A percentile compares a stretch with the other conserved stretches of the same genome.
These are phyloP conservation scores for Coelastrella sp. DNA, from an alignment of 139 green algal species.

Conservation along the genomic window DNA sequence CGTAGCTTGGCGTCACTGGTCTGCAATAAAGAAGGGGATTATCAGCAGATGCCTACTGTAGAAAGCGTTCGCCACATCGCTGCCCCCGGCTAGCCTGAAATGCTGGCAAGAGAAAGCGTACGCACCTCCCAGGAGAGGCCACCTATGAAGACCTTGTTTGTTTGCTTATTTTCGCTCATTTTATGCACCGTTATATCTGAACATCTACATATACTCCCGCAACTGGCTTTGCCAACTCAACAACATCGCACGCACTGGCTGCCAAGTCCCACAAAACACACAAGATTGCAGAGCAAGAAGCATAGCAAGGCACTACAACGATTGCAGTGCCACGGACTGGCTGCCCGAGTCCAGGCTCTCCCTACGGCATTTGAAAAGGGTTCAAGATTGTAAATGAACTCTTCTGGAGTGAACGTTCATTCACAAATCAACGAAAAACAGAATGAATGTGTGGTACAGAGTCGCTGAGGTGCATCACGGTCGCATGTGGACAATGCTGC, in stretches of 20 bases:
- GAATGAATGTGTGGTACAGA: neutral
- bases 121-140: slow-evolving; percentile 83
- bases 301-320: neutral
- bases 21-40: neutral
- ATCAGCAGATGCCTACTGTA: neutral
- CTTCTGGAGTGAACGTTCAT: neutral
- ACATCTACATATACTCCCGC: slow-evolving; percentile 29
- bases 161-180: slow-evolving; percentile 52
- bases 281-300: neutral
- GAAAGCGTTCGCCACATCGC: neutral
- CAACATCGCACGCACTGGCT: slow-evolving; percentile 8
- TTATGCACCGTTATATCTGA: neutral
- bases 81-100: neutral
- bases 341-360: neutral
- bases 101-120: neutral
- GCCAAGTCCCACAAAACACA: neutral
- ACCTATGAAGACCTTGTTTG: slow-evolving; percentile 88
- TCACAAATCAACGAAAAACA: neutral
- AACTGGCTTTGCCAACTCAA: slow-evolving; percentile 38
- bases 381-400: neutral
- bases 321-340: neutral
- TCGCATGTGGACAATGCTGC: neutral
- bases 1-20: slow-evolving; percentile 43
- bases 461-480: neutral
- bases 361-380: neutral